Evolutionary conservation across 176 grass and related monocot species (phyloP), one percentile per base, ranked within the genome.

Genomic region (Bromus sterilis): DNA sequence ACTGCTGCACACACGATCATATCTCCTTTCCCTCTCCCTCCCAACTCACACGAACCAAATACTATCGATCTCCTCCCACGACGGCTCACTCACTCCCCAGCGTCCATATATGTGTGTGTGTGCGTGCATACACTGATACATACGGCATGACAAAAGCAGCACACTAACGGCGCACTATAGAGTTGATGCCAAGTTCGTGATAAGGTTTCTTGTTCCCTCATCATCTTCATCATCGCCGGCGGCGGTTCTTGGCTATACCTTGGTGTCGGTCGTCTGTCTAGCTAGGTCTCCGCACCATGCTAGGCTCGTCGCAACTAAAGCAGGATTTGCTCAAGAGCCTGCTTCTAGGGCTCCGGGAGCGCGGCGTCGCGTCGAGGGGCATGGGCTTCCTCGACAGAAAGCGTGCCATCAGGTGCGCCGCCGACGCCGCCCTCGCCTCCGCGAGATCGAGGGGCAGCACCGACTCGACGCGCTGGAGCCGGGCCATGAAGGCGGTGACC

Each of bases 381-480:
- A 92, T 87, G 91, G 82, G 75, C 49, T 55, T 92, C 35, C 71
- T 66, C 8, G 80, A 90, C 44, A 75, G 89, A 66, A 92, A 88
- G 86, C 31, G 51, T 4, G 87, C 62, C 77, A 68, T 97, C 79
- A 76, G 81, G 67, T 84, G 76, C 85, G 83, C 85, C 36, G 91
- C 89, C 30, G 85, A 94, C 66, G 78, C 79, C 9, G 87, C 87
- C 29, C 87, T 94, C 56, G 89, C 74, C 74, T 20, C 40, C 1
- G 73, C 89, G 10, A 76, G 89, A 56, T n/a, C n/a, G n/a, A n/a
- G n/a, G n/a, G n/a, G n/a, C n/a, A 88, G 90, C 33, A 32, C 42
- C n/a, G 63, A 36, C 32, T 62, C 77, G 31, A 70, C 76, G 15
- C 40, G 86, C 61, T 97, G 92, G 91, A 90, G 83, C 64, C 29